Evolutionary conservation across 73 alveolate genomes (phyloP).

Genomic region (Paramecium sexaurelia): DNA sequence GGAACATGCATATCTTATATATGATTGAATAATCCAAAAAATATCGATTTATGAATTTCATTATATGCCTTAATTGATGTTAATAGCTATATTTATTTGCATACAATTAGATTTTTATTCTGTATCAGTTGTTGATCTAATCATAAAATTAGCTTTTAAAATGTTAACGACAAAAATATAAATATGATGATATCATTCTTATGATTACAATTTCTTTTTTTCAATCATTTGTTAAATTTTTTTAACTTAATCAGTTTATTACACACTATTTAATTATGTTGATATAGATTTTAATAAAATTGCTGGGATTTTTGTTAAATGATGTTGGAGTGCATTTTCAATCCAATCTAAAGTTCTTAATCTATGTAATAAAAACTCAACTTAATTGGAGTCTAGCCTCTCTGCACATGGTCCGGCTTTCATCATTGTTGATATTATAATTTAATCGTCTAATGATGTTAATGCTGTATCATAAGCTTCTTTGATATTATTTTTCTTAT

Average conservation of each 20-base stretch:
- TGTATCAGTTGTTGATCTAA: neutral
- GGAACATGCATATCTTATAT: too few species aligned
- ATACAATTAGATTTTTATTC: too few species aligned
- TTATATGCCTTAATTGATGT: too few species aligned
- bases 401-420: constrained; percentile 57
- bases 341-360: constrained; percentile 56
- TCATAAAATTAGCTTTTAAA: neutral
- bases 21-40: too few species aligned
- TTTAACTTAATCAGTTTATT: constrained; percentile 24
- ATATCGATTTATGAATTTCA: too few species aligned
- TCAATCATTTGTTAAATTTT: neutral
- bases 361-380: constrained; percentile 37
- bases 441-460: constrained; percentile 43
- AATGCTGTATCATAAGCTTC: constrained; percentile 49
- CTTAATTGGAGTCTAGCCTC: constrained; percentile 22
- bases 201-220: neutral
- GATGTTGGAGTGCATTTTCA: constrained; percentile 50
- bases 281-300: constrained; percentile 22
- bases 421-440: constrained; percentile 40
- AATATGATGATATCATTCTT: neutral
- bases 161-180: neutral
- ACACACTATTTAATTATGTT: neutral
- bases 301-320: constrained; percentile 36
- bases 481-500: constrained; percentile 27
- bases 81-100: too few species aligned